Evolutionary conservation across 2,329 filamentous ascomycete species (phyloP).

Genomic region (Fusarium sp.): DNA sequence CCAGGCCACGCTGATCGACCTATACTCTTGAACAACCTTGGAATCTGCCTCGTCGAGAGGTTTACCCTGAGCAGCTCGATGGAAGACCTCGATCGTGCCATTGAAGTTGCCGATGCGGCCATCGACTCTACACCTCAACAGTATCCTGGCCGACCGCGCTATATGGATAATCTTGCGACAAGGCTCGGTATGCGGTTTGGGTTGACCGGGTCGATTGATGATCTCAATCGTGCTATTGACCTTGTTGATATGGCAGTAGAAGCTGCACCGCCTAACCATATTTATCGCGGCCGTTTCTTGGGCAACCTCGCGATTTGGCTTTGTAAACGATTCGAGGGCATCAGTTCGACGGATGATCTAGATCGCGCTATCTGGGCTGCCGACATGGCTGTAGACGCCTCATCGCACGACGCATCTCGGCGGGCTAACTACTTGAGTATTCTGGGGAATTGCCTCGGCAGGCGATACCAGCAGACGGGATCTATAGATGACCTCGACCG

Average conservation of each 20-base stretch:
- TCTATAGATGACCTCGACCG: background rate
- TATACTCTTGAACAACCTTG: too few relatives aligned
- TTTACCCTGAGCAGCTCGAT: fast-evolving
- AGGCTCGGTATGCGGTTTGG: background rate
- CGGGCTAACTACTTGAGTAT: background rate
- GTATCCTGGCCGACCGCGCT: background rate
- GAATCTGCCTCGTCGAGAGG: background rate
- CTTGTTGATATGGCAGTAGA: background rate
- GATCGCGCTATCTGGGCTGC: background rate
- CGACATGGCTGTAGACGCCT: background rate
- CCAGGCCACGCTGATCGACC: too few relatives aligned
- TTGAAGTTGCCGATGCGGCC: background rate
- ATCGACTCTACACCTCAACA: background rate
- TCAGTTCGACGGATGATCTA: background rate
- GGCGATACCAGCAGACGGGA: background rate
- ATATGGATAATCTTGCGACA: background rate
- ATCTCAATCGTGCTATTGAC: background rate
- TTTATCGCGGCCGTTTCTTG: background rate
- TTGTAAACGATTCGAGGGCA: background rate
- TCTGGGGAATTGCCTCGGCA: background rate
- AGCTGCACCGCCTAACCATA: background rate
- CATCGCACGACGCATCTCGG: background rate
- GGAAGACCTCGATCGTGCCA: background rate
- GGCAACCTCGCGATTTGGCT: background rate
- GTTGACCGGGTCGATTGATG: background rate